phyloP scores from a whole-genome alignment of 257 asterid species.

The Forsythia viridissima region DNA sequence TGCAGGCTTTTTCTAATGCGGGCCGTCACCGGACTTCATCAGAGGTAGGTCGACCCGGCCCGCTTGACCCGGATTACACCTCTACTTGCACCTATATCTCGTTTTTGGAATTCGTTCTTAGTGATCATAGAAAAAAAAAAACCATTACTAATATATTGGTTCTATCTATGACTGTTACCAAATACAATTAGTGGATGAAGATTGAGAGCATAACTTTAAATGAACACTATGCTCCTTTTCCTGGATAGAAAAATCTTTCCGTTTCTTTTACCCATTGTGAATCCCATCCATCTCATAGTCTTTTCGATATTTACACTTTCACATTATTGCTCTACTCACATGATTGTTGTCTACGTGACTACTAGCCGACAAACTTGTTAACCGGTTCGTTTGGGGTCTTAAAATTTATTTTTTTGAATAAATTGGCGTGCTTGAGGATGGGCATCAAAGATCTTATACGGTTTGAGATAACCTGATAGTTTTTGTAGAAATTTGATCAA shows the following conservation, averaged over 20 bases:
- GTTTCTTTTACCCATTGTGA: background rate
- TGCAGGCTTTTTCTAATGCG: too few species aligned
- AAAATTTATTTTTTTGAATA: background rate
- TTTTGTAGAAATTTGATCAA: conserved; percentile 15
- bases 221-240: background rate
- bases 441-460: conserved; percentile 8
- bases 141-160: background rate
- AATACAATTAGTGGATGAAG: background rate
- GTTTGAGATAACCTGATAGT: conserved; percentile 4
- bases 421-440: background rate
- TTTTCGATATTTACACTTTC: background rate
- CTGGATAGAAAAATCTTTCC: background rate
- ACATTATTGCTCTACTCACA: background rate
- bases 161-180: background rate
- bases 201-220: background rate
- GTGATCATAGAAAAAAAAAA: background rate
- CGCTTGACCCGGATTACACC: too few species aligned
- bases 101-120: background rate
- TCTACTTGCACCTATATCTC: background rate
- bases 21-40: too few species aligned
- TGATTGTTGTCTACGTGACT: background rate
- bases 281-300: background rate
- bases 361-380: background rate
- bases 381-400: background rate
- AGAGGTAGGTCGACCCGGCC: too few species aligned